Conservation (phyloP, 176 grass and related monocot species). For the Tuctoria greenei region DNA sequence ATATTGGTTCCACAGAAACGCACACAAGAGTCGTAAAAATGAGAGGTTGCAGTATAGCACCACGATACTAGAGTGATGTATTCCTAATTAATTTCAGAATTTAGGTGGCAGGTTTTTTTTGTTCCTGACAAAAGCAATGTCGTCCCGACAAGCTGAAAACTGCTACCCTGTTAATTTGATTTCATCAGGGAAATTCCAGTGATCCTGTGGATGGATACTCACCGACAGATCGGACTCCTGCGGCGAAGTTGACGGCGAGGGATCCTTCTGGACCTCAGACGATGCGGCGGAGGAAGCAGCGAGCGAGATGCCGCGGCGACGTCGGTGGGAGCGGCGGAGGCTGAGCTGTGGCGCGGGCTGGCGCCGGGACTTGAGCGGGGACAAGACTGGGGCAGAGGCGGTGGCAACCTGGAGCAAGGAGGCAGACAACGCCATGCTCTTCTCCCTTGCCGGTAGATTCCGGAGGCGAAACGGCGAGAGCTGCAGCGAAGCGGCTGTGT, state of each 20-base stretch:
- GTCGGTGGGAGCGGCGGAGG: neutral
- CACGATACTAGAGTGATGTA: neutral
- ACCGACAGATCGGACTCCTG: conserved; percentile 22
- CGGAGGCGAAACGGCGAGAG: neutral
- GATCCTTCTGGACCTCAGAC: conserved; percentile 31
- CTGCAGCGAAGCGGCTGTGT: neutral
- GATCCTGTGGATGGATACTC: neutral
- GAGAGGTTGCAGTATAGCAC: neutral
- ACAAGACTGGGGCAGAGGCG: conserved; percentile 16
- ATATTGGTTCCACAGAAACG: neutral
- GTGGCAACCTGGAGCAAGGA: conserved; percentile 33
- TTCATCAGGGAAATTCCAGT: neutral
- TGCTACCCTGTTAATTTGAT: neutral
- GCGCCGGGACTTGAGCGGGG: neutral
- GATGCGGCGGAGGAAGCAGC: conserved; percentile 38
- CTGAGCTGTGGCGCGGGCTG: neutral
- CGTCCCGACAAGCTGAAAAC: neutral
- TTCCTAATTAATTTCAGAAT: neutral
- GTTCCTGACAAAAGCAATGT: no score
- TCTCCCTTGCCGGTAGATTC: neutral
- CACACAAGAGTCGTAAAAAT: neutral
- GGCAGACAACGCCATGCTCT: conserved; percentile 18
- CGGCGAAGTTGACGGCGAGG: neutral
- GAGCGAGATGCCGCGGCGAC: conserved; percentile 15
- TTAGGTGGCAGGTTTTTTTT: no score